Percentiles rank a stretch among this genome's conserved stretches.
These are phyloP conservation scores for Camelina hispida DNA, from an alignment of 345 rosid species.

Conservation along the genomic window DNA sequence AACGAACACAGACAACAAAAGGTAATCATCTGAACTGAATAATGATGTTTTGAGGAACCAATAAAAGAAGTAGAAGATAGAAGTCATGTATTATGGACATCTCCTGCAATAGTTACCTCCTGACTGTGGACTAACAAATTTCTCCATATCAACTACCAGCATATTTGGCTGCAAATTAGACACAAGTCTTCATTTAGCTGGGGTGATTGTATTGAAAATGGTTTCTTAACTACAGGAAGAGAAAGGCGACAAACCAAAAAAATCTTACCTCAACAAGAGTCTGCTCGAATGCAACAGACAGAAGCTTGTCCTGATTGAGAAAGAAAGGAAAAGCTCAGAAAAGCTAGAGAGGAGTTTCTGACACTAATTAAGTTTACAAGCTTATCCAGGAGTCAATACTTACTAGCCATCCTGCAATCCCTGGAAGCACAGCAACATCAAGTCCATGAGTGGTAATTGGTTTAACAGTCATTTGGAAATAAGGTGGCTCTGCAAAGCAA, in stretches of 20 bases:
- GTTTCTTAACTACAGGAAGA: conserved; percentile 11
- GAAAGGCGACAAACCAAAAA: not conserved
- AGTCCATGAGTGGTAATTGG: conserved; percentile 78
- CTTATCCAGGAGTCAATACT: conserved; percentile 43
- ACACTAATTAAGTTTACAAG: conserved; percentile 45
- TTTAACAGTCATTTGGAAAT: conserved; percentile 91
- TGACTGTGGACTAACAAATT: conserved; percentile 63
- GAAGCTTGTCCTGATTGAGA: conserved; percentile 77
- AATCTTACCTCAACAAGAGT: conserved; percentile 72
- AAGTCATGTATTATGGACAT: conserved; percentile 1
- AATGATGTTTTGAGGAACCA: not conserved
- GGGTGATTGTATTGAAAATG: not conserved
- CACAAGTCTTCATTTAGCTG: conserved; percentile 22
- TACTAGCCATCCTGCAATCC: conserved; percentile 99
- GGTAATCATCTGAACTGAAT: conserved; percentile 19
- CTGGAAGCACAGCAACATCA: conserved; percentile 89
- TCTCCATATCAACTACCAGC: conserved; percentile 94
- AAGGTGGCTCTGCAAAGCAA: conserved; percentile 97
- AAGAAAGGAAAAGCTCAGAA: conserved; percentile 19
- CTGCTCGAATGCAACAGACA: conserved; percentile 89
- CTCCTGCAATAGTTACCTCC: conserved; percentile 49
- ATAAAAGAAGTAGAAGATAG: conserved; percentile 1
- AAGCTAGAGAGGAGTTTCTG: not conserved
- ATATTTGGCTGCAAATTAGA: conserved; percentile 83
- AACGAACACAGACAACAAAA: conserved; percentile 29